These are phyloP conservation scores for Aspergillus biplanus DNA, from an alignment of 495 filamentous ascomycete genomes.

Conservation along the genomic window DNA sequence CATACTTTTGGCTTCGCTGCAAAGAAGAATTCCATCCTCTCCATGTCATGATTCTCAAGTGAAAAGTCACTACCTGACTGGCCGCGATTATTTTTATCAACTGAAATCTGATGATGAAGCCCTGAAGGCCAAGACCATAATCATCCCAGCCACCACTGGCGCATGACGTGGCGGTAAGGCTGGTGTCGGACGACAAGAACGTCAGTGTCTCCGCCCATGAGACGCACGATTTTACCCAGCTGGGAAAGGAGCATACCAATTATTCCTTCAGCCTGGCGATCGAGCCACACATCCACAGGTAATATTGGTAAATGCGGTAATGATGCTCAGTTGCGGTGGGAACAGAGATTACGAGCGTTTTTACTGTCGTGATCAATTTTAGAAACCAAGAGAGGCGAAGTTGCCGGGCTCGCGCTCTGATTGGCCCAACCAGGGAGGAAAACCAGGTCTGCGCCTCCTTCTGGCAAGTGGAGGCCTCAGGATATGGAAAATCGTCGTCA, in stretches of 20 bases:
- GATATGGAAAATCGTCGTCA: not conserved
- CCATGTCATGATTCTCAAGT: too few species aligned
- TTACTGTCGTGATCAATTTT: conserved; percentile 3
- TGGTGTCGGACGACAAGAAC: conserved; percentile 9
- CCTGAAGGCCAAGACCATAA: not conserved
- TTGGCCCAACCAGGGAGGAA: not conserved
- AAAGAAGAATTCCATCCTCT: too few species aligned
- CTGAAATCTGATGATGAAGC: too few species aligned
- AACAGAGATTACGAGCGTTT: not conserved
- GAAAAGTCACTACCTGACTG: too few species aligned
- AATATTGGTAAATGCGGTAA: not conserved
- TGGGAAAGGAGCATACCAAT: conserved; percentile 17
- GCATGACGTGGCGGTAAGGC: conserved; percentile 26
- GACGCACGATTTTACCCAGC: conserved; percentile 19
- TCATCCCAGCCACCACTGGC: conserved; percentile 17
- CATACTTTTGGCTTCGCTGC: too few species aligned
- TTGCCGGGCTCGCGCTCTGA: not conserved
- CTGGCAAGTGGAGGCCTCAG: conserved; percentile 2
- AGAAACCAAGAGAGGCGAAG: conserved; percentile 19
- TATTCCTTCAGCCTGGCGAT: conserved; percentile 4
- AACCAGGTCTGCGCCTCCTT: conserved; percentile 8
- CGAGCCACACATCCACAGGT: conserved; percentile 13
- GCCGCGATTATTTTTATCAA: too few species aligned
- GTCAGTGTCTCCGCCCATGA: conserved; percentile 18
- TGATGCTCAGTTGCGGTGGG: conserved; percentile 1